Percentiles rank a stretch among this genome's conserved stretches.
Conservation (phyloP, 176 grass and related monocot species). For the Phragmites australis region DNA sequence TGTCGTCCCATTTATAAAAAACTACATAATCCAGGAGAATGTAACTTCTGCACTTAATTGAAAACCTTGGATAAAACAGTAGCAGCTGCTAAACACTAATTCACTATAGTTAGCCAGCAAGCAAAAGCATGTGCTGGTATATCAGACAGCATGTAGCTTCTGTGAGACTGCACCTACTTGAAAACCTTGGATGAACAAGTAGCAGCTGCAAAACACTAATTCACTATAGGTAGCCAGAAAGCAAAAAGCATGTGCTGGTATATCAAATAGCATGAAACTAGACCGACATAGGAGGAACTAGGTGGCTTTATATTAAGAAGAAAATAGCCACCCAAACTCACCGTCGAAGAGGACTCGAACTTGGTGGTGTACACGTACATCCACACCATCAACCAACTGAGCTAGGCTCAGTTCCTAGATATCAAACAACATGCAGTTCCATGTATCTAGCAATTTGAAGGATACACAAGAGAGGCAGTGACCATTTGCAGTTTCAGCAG, state of each 20-base stretch:
- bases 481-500: conserved; percentile 74
- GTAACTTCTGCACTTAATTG: background rate
- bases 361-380: too few species aligned
- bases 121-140: background rate
- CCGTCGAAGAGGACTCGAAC: too few species aligned
- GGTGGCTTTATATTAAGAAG: too few species aligned
- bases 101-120: background rate
- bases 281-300: too few species aligned
- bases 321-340: too few species aligned
- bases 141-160: background rate
- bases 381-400: too few species aligned
- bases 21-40: background rate
- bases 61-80: background rate
- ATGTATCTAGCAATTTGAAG: conserved; percentile 35
- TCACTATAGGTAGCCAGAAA: background rate
- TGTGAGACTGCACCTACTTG: background rate
- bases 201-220: background rate
- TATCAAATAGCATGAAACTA: background rate
- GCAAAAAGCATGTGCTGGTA: background rate
- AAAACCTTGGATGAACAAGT: background rate
- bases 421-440: background rate
- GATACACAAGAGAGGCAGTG: conserved; percentile 97
- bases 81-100: background rate
- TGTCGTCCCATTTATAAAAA: background rate
- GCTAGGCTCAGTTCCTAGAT: too few species aligned